Conservation (phyloP, 2,329 filamentous ascomycete species). For the Colletotrichum horii region DNA sequence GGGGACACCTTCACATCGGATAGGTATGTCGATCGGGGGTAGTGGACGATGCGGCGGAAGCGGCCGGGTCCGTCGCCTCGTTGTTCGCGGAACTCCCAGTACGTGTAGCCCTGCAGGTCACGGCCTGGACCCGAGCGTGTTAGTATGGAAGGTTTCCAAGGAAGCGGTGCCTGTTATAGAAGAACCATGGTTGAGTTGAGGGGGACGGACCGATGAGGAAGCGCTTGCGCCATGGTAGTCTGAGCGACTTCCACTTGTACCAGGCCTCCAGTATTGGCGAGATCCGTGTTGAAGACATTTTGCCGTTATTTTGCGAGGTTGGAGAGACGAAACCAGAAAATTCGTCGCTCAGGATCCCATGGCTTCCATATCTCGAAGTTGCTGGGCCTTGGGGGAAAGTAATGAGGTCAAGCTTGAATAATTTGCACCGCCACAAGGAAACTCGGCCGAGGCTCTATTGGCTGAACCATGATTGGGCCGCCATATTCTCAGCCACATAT, state of each 20-base stretch:
- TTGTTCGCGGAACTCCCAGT: slow-evolving; percentile 68
- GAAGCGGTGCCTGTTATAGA: background rate
- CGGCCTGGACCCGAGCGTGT: slow-evolving; percentile 48
- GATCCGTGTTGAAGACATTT: slow-evolving; percentile 18
- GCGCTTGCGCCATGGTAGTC: slow-evolving; percentile 67
- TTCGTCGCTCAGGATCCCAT: slow-evolving; percentile 9
- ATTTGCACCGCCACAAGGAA: slow-evolving; percentile 22
- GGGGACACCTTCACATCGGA: slow-evolving; percentile 63
- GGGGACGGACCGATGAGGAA: slow-evolving; percentile 62
- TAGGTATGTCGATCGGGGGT: slow-evolving; percentile 58
- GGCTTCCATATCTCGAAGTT: background rate
- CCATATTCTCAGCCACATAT: slow-evolving; percentile 16
- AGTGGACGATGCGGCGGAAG: slow-evolving; percentile 68
- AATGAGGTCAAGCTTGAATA: slow-evolving; percentile 23
- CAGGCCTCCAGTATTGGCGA: slow-evolving; percentile 41
- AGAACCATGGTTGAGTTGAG: background rate
- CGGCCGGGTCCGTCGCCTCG: slow-evolving; percentile 44
- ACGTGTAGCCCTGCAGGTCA: slow-evolving; percentile 71
- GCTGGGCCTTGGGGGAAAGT: slow-evolving; percentile 2
- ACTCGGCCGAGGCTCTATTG: background rate
- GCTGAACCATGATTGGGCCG: background rate
- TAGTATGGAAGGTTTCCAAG: background rate
- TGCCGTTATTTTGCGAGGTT: background rate
- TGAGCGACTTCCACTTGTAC: slow-evolving; percentile 67
- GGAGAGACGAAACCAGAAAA: background rate